Base-by-base conservation (phyloP, 2,329 filamentous ascomycete genomes). In the Cordyceps cateniannulata region DNA sequence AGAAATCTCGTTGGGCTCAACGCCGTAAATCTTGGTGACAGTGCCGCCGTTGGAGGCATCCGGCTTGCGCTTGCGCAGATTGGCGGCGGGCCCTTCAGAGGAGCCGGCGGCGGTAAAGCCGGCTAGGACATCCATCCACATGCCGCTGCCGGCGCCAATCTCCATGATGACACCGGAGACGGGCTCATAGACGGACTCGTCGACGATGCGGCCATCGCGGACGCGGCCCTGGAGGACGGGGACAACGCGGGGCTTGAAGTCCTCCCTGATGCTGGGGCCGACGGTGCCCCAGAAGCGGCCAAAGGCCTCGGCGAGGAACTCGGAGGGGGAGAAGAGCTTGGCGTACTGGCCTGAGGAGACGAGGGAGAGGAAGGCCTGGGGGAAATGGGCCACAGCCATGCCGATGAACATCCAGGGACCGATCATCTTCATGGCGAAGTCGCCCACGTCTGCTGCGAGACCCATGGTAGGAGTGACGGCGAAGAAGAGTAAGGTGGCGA, bases 1-100 rank as follows among this genome's bases (percentile, higher is more conserved):
- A 59, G 83, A 81, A 40, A 75, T 77, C 0, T 69, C 59, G 68
- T 87, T 88, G 3, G 86, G 86, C 72, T 89, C 86, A 5, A 89
- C 79, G 59, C 85, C 86, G 66, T 84, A 87, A 48, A 89, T 75
- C 35, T 76, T 77, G 35, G 71, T 76, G 59, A 83, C 65, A n/a
- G 62, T 65, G 9, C 60, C 60, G 10, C 59, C 60, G 18, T 59
- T 58, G 14, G 66, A 64, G 40, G 64, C 65, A 18, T 16, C 73
- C 63, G 70, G 75, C 2, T 67, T 73, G 51, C 75, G 70, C 40
- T 48, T 63, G 38, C 20, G 65, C 59, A 61, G 64, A 9, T 12
- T 64, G 61, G 42, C 62, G 25, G 55, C 66, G 7, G 56, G 60
- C 27, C 42, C 62, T 44, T 56, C 45, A 25, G 63, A 60, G 27